These are phyloP conservation scores for Aspergillus clavatus DNA, from an alignment of 2,329 filamentous ascomycete genomes.

Conservation along the genomic window DNA sequence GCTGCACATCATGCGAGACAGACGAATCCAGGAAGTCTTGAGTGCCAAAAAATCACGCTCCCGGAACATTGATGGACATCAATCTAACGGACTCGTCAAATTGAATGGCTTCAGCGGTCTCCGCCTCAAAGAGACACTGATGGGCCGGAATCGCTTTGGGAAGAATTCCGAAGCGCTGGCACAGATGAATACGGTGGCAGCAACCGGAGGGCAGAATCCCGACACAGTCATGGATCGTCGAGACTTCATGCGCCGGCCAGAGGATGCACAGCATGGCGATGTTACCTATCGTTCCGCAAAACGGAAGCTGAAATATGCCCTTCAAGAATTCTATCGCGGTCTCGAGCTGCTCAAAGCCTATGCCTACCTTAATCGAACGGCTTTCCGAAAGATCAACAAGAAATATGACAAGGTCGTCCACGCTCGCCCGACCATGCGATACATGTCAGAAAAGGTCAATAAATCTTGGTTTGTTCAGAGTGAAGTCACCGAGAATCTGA, in stretches of 20 bases:
- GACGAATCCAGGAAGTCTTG: constrained; percentile 67
- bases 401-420: constrained; percentile 93
- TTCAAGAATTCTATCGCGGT: constrained; percentile 90
- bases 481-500: constrained; percentile 73
- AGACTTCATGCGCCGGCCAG: constrained; percentile 47
- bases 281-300: constrained; percentile 86
- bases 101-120: constrained; percentile 18
- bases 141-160: constrained; percentile 46
- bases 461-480: constrained; percentile 88
- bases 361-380: constrained; percentile 81
- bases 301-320: constrained; percentile 80
- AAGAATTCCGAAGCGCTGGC: constrained; percentile 52
- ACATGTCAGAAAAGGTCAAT: constrained; percentile 88
- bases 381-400: constrained; percentile 96
- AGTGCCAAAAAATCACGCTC: constrained; percentile 34
- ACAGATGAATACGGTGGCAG: constrained; percentile 39
- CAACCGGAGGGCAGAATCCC: constrained; percentile 27
- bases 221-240: constrained; percentile 31
- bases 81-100: constrained; percentile 21
- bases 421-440: constrained; percentile 69
- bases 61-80: constrained; percentile 18
- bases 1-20: constrained; percentile 86
- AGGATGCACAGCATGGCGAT: constrained; percentile 45
- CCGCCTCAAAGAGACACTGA: constrained; percentile 39
- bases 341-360: constrained; percentile 91